Evolutionary conservation across 2,329 filamentous ascomycete species (phyloP).

Genomic region (Cadophora sp.): DNA sequence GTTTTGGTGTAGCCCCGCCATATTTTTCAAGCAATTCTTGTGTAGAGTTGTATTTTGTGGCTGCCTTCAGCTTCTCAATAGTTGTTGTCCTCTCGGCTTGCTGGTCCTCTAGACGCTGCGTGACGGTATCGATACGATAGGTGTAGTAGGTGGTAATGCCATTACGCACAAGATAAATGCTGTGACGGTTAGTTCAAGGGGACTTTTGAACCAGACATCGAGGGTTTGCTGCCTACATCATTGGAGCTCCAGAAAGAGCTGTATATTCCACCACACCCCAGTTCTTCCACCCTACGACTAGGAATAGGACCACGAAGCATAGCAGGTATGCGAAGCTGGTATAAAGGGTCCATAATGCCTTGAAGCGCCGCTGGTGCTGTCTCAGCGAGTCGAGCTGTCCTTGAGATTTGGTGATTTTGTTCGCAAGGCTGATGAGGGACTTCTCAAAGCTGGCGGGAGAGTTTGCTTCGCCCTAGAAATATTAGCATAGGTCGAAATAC

Average conservation of each 20-base stretch:
- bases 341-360: conserved; percentile 89
- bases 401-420: conserved; percentile 80
- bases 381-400: conserved; percentile 76
- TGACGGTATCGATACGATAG: conserved; percentile 76
- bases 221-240: conserved; percentile 63
- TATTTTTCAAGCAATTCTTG: conserved; percentile 94
- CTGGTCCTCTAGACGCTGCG: conserved; percentile 73
- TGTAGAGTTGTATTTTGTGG: conserved; percentile 95
- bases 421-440: conserved; percentile 79
- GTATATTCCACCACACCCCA: conserved; percentile 81
- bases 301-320: conserved; percentile 78
- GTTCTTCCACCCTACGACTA: conserved; percentile 85
- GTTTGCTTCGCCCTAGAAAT: conserved; percentile 71
- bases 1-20: conserved; percentile 59
- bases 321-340: conserved; percentile 89
- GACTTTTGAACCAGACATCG: not conserved
- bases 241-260: conserved; percentile 77
- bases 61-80: conserved; percentile 92
- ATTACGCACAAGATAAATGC: conserved; percentile 80
- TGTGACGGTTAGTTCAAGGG: conserved; percentile 45
- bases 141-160: conserved; percentile 75
- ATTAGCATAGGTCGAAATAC: conserved; percentile 22
- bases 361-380: conserved; percentile 76
- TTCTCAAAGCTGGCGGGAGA: conserved; percentile 95
- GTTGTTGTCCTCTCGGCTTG: conserved; percentile 83